phyloP scores from a whole-genome alignment of 257 asterid species.

The Leonotis leonurus region DNA sequence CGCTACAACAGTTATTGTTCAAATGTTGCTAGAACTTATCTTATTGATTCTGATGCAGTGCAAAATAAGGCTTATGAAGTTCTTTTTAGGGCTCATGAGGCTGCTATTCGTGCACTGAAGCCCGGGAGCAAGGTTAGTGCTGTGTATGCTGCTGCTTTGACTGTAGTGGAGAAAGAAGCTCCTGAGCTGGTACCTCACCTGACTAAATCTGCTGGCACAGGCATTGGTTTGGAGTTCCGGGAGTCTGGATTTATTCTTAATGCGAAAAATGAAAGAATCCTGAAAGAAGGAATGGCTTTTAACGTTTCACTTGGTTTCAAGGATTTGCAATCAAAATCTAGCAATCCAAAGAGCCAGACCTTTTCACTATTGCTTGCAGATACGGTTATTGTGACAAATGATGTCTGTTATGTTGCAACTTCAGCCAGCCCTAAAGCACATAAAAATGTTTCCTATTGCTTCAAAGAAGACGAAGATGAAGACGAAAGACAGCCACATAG shows the following conservation, averaged over 20 bases:
- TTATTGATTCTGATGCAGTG: slow-evolving; percentile 43
- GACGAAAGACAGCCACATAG: slow-evolving; percentile 40
- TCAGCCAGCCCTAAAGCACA: slow-evolving; percentile 35
- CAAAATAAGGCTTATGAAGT: slow-evolving; percentile 67
- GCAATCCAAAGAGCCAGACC: slow-evolving; percentile 44
- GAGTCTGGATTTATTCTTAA: slow-evolving; percentile 56
- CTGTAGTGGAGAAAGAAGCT: slow-evolving; percentile 56
- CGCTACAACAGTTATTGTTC: slow-evolving; percentile 76
- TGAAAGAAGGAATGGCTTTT: slow-evolving; percentile 71
- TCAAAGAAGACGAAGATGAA: slow-evolving; percentile 50
- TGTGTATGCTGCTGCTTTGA: slow-evolving; percentile 50
- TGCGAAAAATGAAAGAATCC: slow-evolving; percentile 44
- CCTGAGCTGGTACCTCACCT: slow-evolving; percentile 54
- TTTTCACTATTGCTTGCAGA: slow-evolving; percentile 67
- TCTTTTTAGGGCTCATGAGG: slow-evolving; percentile 67
- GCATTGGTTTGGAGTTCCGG: slow-evolving; percentile 79
- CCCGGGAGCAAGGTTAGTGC: slow-evolving; percentile 51
- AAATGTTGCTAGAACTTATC: slow-evolving; percentile 61
- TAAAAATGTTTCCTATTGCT: slow-evolving; percentile 46
- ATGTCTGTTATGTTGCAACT: slow-evolving; percentile 43
- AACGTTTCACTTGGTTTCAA: slow-evolving; percentile 72
- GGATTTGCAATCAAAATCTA: slow-evolving; percentile 39
- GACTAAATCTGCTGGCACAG: slow-evolving; percentile 75
- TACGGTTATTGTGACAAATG: slow-evolving; percentile 44
- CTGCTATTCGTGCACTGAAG: slow-evolving; percentile 57